Percentiles rank a stretch among this genome's conserved stretches.
phyloP scores from a whole-genome alignment of 345 rosid species.

The Eucalyptus decipiens region DNA sequence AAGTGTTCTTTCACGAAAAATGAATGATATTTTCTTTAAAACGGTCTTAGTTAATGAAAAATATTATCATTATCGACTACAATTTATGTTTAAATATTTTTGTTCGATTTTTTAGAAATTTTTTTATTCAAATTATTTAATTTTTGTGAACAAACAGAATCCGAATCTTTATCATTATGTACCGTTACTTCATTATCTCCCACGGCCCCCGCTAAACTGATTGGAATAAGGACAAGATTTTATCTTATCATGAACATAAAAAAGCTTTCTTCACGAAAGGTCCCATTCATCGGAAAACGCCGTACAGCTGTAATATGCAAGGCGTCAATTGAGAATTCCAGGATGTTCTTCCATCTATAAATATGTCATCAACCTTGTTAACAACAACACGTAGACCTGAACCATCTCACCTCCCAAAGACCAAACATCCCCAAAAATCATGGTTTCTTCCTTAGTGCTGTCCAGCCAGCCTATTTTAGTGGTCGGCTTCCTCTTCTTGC shows the following conservation, averaged over 20 bases:
- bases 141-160: no score
- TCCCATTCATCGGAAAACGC: not conserved
- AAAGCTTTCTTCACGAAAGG: not conserved
- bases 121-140: no score
- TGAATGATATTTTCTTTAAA: no score
- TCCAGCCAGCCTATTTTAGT: not conserved
- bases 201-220: rapidly evolving
- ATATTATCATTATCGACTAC: no score
- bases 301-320: not conserved
- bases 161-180: no score
- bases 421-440: not conserved
- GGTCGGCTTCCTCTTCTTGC: not conserved
- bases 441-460: not conserved
- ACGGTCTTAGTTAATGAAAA: rapidly evolving
- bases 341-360: not conserved
- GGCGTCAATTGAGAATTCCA: not conserved
- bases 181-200: not conserved
- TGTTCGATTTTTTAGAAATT: no score
- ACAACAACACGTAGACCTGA: no score
- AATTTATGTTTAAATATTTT: no score
- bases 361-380: not conserved
- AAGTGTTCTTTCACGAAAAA: rapidly evolving
- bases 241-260: rapidly evolving
- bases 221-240: not conserved
- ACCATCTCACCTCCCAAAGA: not conserved